A percentile compares a stretch with the other conserved stretches of the same genome.
Conservation (phyloP, 768 basidiomycete genomes). For the Mycena chlorophos region DNA sequence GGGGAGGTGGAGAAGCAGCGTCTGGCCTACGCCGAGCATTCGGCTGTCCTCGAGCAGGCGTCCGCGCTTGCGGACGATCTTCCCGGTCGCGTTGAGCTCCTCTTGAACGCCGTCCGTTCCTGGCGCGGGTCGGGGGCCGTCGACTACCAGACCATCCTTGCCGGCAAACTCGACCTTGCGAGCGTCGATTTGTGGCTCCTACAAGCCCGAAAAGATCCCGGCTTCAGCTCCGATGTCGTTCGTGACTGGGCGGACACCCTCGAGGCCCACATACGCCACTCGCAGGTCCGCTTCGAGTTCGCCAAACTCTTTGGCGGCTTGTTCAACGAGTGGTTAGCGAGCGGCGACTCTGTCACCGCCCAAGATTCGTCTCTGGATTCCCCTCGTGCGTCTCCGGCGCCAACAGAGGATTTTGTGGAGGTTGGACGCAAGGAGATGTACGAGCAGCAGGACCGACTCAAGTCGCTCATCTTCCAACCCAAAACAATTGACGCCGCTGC, state of each 20-base stretch:
- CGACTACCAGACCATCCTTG: neutral
- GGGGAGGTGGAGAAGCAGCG: conserved; percentile 10
- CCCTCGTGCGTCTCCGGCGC: neutral
- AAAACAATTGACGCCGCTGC: conserved; percentile 33
- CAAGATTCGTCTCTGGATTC: neutral
- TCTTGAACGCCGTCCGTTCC: neutral
- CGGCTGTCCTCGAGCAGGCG: neutral
- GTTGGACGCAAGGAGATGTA: conserved; percentile 8
- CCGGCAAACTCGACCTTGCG: neutral
- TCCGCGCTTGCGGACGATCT: neutral
- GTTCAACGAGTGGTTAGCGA: conserved; percentile 22
- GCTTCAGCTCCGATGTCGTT: conserved; percentile 4
- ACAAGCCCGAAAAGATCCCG: conserved; percentile 8
- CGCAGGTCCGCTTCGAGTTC: conserved; percentile 19
- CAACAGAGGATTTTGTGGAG: neutral
- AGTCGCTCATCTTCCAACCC: conserved; percentile 42
- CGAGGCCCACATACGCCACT: conserved; percentile 17
- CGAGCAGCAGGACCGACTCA: conserved; percentile 38
- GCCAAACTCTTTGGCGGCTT: conserved; percentile 23
- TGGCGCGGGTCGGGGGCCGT: conserved; percentile 7
- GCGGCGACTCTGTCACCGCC: conserved; percentile 16
- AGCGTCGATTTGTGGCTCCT: conserved; percentile 1
- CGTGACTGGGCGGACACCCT: conserved; percentile 13
- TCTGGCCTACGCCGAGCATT: neutral
- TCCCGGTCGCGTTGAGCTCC: neutral